Base-by-base conservation (phyloP, 2,329 filamentous ascomycete genomes). In the Zarea fungicola region DNA sequence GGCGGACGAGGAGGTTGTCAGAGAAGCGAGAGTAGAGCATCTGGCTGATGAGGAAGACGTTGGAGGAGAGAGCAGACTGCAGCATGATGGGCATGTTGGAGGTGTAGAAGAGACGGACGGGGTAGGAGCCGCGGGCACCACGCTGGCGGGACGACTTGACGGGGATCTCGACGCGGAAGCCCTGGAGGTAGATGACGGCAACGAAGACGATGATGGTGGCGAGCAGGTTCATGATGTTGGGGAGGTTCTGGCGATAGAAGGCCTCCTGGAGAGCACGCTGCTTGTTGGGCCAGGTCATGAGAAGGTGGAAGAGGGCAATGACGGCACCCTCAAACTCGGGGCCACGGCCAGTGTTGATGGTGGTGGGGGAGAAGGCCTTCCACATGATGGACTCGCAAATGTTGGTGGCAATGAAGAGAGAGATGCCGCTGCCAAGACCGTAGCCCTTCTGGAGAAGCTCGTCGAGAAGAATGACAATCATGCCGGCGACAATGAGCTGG, bases 21-120 rank as follows among this genome's bases (percentile, higher is more conserved):
- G 90, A 93, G 80, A 99, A 97, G 71, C 92, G 91, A 55, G 89
- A 95, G 84, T 95, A 97, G 59, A 99, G 84, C 91, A 97, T 97
- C 80, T 99, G 93, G 68, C 87, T 93, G 76, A 99, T 90, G 57
- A 99, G 78, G 84, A 99, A 99, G 74, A 99, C 83, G 80, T 99
- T 99, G 80, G 92, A 96, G 59, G 89, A 96, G 60, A 99, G 83
- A 60, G 93, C 93, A 41, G 92, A 97, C 78, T 99, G 95, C 70
- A 99, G 81, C 93, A 99, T 99, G 75, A 99, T 99, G 67, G 93
- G 93, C 95, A 99, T 99, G 86, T 99, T 99, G 70, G 91, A 96
- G 67, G 93, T 99, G 78, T 99, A 99, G 84, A 99, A 99, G 52
- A 99, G 88, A 65, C 95, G 92, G 70, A 99, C 84, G 63, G 93